Evolutionary conservation across 495 filamentous ascomycete genomes (phyloP).

Genomic region (Daldinia caldariorum): DNA sequence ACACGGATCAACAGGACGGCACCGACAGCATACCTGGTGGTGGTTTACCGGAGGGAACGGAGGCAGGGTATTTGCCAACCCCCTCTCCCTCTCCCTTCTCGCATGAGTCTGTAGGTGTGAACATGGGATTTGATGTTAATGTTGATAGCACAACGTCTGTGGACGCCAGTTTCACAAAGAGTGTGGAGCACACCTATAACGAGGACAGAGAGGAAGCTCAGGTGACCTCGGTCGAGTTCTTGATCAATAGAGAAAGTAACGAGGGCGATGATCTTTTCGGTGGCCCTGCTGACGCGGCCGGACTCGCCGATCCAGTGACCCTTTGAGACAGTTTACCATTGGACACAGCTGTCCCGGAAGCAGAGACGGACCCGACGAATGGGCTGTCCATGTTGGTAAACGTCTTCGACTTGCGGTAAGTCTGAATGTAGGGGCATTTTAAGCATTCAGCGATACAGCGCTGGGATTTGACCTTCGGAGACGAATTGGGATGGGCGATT

Average conservation of each 20-base stretch:
- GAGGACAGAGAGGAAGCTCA: neutral
- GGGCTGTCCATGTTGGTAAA: neutral
- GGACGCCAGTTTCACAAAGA: neutral
- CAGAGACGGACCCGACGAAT: neutral
- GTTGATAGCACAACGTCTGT: neutral
- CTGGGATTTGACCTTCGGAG: neutral
- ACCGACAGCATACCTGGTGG: neutral
- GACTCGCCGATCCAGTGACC: neutral
- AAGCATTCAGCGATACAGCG: neutral
- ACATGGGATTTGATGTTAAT: neutral
- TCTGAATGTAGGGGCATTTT: neutral
- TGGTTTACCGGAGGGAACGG: neutral
- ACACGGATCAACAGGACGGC: neutral
- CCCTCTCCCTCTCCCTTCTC: neutral
- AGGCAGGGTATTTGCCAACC: neutral
- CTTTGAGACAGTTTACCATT: neutral
- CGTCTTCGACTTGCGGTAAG: slow-evolving; percentile 3
- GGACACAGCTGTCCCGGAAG: slow-evolving; percentile 23
- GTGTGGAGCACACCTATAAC: neutral
- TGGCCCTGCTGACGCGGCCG: neutral
- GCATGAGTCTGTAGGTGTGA: neutral
- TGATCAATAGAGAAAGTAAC: neutral
- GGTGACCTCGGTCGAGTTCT: neutral
- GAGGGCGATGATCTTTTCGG: neutral
- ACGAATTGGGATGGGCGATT: neutral